Percentiles rank a stretch among this genome's conserved stretches.
Conservation (phyloP, 768 basidiomycete species). For the Cubamyces sp. region DNA sequence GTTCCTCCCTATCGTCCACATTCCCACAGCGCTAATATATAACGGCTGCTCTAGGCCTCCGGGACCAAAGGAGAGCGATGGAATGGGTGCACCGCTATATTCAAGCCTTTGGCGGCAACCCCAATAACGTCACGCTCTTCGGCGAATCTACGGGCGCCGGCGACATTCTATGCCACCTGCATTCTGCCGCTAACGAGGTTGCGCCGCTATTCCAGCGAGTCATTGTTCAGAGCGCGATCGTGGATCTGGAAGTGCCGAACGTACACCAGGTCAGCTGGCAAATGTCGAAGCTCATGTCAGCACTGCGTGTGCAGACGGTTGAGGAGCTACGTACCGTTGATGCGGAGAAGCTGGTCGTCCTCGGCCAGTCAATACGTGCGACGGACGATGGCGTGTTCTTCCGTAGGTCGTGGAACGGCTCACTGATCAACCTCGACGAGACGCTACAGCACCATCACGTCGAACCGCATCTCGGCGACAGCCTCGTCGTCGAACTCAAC, state of each 20-base stretch:
- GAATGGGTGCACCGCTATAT: slow-evolving; percentile 59
- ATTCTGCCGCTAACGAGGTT: slow-evolving; percentile 63
- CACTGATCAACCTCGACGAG: slow-evolving; percentile 29
- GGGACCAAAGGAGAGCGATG: slow-evolving; percentile 45
- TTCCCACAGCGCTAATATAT: slow-evolving; percentile 5
- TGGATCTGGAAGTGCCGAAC: slow-evolving; percentile 65
- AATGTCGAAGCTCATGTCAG: slow-evolving; percentile 63
- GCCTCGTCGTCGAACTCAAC: slow-evolving; percentile 30
- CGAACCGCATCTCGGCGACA: slow-evolving; percentile 35
- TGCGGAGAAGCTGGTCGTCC: slow-evolving; percentile 57
- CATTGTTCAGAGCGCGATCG: slow-evolving; percentile 72
- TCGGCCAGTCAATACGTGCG: slow-evolving; percentile 50
- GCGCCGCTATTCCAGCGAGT: slow-evolving; percentile 71
- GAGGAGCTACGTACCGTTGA: slow-evolving; percentile 66
- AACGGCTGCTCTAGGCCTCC: slow-evolving; percentile 31
- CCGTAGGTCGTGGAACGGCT: slow-evolving; percentile 46
- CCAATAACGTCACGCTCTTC: slow-evolving; percentile 40
- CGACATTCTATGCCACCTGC: slow-evolving; percentile 46
- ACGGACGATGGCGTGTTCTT: slow-evolving; percentile 77
- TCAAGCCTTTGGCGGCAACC: slow-evolving; percentile 55
- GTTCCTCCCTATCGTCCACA: slow-evolving; percentile 12
- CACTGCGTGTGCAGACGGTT: slow-evolving; percentile 55
- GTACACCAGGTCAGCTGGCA: slow-evolving; percentile 66
- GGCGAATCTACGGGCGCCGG: slow-evolving; percentile 39
- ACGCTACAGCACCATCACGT: slow-evolving; percentile 27